Evolutionary conservation across 1,284 basidiomycete species (phyloP).

Genomic region (Marasmius tenuissimus): DNA sequence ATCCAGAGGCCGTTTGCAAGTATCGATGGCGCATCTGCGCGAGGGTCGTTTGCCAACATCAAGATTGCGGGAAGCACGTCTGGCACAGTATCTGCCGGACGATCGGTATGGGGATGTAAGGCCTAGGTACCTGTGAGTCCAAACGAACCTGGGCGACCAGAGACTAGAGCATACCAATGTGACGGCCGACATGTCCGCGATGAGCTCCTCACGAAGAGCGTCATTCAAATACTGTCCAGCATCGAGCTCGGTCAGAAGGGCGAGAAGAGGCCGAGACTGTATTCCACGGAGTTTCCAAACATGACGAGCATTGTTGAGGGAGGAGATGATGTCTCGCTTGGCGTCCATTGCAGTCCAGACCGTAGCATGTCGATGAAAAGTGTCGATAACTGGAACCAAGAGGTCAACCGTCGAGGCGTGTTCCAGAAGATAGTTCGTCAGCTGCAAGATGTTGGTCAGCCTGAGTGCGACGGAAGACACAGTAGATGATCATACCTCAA

Average conservation of each 20-base stretch:
- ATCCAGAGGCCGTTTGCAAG: slow-evolving; percentile 79
- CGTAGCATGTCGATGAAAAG: slow-evolving; percentile 61
- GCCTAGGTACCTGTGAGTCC: slow-evolving; percentile 29
- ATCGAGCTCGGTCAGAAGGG: slow-evolving; percentile 64
- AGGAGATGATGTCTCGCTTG: slow-evolving; percentile 51
- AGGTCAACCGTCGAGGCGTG: slow-evolving; percentile 49
- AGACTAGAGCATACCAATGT: slow-evolving; percentile 48
- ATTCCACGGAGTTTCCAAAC: slow-evolving; percentile 61
- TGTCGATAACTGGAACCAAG: slow-evolving; percentile 61
- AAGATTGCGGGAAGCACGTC: slow-evolving; percentile 66
- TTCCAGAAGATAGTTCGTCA: slow-evolving; percentile 58
- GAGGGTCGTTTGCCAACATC: slow-evolving; percentile 55
- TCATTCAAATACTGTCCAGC: slow-evolving; percentile 53
- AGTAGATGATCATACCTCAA: slow-evolving; percentile 53
- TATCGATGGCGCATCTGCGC: slow-evolving; percentile 58
- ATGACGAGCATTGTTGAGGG: slow-evolving; percentile 63
- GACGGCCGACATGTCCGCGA: slow-evolving; percentile 57
- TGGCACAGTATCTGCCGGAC: slow-evolving; percentile 50
- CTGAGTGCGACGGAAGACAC: neutral
- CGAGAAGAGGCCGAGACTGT: slow-evolving; percentile 61
- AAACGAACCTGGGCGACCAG: neutral
- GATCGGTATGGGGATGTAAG: slow-evolving; percentile 44
- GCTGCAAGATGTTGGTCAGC: slow-evolving; percentile 34
- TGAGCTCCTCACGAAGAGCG: slow-evolving; percentile 55
- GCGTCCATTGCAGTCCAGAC: slow-evolving; percentile 78